phyloP scores from a whole-genome alignment of 2,329 filamentous ascomycete species.

The Apiospora koreana region DNA sequence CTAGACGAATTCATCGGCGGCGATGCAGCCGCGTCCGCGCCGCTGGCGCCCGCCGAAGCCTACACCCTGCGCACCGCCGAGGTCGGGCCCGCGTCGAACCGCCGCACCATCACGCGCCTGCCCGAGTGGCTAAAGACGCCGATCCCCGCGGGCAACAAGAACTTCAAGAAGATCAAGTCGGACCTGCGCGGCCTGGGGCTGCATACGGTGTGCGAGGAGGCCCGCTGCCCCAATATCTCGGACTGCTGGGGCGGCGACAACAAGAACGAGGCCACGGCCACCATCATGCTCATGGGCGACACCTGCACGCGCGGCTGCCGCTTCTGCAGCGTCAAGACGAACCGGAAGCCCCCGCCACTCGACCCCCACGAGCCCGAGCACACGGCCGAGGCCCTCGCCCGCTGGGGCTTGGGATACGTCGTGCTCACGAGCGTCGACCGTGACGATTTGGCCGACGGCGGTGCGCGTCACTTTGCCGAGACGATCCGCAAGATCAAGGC shows the following conservation, averaged over 20 bases:
- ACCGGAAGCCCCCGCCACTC: slow-evolving; percentile 70
- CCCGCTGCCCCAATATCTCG: slow-evolving; percentile 93
- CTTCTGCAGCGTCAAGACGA: slow-evolving; percentile 97
- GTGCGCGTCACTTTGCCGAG: slow-evolving; percentile 87
- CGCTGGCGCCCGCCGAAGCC: slow-evolving; percentile 54
- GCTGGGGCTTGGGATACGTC: slow-evolving; percentile 96
- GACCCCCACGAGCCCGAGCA: slow-evolving; percentile 97
- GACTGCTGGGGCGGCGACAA: slow-evolving; percentile 95
- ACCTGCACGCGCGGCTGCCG: slow-evolving; percentile 95
- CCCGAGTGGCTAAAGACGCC: slow-evolving; percentile 96
- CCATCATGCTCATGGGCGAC: slow-evolving; percentile 99
- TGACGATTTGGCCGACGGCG: slow-evolving; percentile 87
- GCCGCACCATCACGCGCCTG: slow-evolving; percentile 70
- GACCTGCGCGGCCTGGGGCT: slow-evolving; percentile 87
- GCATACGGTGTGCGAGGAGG: slow-evolving; percentile 97
- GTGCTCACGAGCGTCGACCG: slow-evolving; percentile 93
- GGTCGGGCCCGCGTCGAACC: slow-evolving; percentile 63
- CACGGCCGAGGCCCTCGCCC: slow-evolving; percentile 85
- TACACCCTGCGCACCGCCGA: slow-evolving; percentile 63
- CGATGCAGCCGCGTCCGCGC: slow-evolving; percentile 31
- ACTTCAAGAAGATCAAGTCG: slow-evolving; percentile 93
- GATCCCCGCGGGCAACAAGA: slow-evolving; percentile 76
- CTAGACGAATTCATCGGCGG: slow-evolving; percentile 57
- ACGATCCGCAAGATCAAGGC: slow-evolving; percentile 93
- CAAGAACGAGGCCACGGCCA: slow-evolving; percentile 90